These are phyloP conservation scores for Rozella allomycis DNA, from an alignment of 371 early-diverging fungal genomes.

Conservation along the genomic window DNA sequence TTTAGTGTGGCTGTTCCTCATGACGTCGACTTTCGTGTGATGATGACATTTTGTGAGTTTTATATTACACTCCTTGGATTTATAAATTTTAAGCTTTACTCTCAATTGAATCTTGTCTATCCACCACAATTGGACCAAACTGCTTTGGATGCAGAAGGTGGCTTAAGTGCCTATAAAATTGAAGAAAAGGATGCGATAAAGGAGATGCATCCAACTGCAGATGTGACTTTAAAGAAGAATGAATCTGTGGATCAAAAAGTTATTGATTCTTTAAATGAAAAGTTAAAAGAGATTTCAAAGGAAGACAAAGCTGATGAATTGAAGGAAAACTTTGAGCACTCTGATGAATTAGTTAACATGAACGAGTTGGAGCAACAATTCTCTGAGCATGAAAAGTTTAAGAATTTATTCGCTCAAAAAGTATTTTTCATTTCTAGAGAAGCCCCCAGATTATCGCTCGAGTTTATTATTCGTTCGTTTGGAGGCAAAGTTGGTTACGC, in stretches of 20 bases:
- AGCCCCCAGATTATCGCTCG: constrained; percentile 71
- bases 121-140: constrained; percentile 55
- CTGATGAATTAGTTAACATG: constrained; percentile 1
- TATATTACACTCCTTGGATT: constrained; percentile 80
- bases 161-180: constrained; percentile 43
- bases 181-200: constrained; percentile 26
- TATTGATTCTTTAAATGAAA: not conserved
- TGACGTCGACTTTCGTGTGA: constrained; percentile 88
- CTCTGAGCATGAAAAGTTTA: constrained; percentile 2
- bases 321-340: constrained; percentile 2
- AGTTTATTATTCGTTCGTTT: constrained; percentile 65
- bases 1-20: constrained; percentile 50
- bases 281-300: not conserved
- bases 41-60: constrained; percentile 87
- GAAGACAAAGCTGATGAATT: constrained; percentile 2
- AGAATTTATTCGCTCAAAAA: constrained; percentile 47
- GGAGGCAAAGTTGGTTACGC: constrained; percentile 72
- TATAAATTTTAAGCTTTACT: constrained; percentile 77
- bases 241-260: not conserved
- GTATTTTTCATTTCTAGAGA: constrained; percentile 80
- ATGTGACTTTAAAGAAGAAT: constrained; percentile 2
- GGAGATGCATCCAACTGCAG: constrained; percentile 3
- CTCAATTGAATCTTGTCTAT: constrained; percentile 58
- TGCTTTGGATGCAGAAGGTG: constrained; percentile 41
- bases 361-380: not conserved